Conservation (phyloP, 1,284 basidiomycete genomes). For the Sanguinoderma infundibulare region DNA sequence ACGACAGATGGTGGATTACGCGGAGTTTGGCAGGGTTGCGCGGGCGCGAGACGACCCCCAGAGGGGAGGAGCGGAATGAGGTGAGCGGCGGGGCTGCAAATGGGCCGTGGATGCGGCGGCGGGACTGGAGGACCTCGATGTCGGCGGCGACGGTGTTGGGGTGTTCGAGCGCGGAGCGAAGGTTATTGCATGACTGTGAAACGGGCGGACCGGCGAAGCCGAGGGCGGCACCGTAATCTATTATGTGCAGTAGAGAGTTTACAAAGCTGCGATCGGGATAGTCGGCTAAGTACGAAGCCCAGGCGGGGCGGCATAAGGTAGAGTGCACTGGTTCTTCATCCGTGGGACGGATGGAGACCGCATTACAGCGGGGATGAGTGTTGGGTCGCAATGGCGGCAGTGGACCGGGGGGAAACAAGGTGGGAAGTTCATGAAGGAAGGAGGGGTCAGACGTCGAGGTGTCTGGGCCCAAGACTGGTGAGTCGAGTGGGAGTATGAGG, state of each 20-base stretch:
- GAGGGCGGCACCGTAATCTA: slow-evolving; percentile 5
- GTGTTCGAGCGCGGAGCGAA: slow-evolving; percentile 2
- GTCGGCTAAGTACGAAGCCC: slow-evolving; percentile 7
- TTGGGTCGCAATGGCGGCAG: slow-evolving; percentile 12
- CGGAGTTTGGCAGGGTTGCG: slow-evolving; percentile 35
- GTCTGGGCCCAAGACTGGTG: no score
- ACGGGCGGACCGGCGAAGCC: background rate
- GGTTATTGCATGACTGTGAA: slow-evolving; percentile 6
- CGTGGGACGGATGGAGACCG: background rate
- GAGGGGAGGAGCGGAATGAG: slow-evolving; percentile 32
- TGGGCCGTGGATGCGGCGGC: slow-evolving; percentile 27
- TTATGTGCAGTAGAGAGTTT: slow-evolving; percentile 10
- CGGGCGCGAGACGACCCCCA: slow-evolving; percentile 32
- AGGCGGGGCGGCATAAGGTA: background rate
- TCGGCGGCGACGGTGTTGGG: slow-evolving; percentile 9
- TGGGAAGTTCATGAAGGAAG: background rate
- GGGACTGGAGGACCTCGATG: slow-evolving; percentile 2
- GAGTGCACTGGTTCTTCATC: background rate
- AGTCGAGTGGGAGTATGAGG: background rate
- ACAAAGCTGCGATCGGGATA: slow-evolving; percentile 12
- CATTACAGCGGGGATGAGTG: slow-evolving; percentile 12
- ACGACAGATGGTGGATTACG: slow-evolving; percentile 43
- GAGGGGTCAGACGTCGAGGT: background rate
- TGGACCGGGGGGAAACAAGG: slow-evolving; percentile 9
- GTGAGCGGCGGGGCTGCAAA: slow-evolving; percentile 31